phyloP scores from a whole-genome alignment of 495 filamentous ascomycete genomes.

The Hyaloscypha bicolor region DNA sequence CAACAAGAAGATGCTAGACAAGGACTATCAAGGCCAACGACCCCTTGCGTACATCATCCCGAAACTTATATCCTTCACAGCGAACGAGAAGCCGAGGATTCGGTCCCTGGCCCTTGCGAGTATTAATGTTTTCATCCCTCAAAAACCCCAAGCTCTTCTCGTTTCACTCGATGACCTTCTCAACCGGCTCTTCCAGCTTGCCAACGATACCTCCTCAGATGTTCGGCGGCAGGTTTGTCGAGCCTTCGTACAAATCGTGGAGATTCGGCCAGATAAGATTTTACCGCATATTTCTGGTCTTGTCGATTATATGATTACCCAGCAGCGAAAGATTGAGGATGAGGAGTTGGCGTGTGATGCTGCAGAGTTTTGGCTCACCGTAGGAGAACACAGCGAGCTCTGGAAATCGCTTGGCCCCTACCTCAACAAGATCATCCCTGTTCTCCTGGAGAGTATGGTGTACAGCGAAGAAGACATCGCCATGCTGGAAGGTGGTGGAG shows the following conservation, averaged over 20 bases:
- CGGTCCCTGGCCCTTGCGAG: conserved; percentile 75
- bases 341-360: conserved; percentile 92
- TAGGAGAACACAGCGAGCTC: conserved; percentile 82
- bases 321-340: conserved; percentile 82
- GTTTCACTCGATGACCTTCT: conserved; percentile 77
- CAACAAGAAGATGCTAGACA: conserved; percentile 83
- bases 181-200: conserved; percentile 77
- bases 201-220: conserved; percentile 72
- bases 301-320: conserved; percentile 88
- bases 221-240: conserved; percentile 91
- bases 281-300: conserved; percentile 85
- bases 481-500: conserved; percentile 75
- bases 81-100: conserved; percentile 71
- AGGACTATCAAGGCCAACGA: conserved; percentile 81
- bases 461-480: conserved; percentile 93
- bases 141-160: conserved; percentile 75
- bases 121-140: conserved; percentile 89
- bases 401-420: conserved; percentile 73
- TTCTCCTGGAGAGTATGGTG: conserved; percentile 92
- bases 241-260: conserved; percentile 88
- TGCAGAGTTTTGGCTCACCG: conserved; percentile 95
- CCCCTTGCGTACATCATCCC: conserved; percentile 89
- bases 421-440: conserved; percentile 83
- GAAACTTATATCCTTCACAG: conserved; percentile 84
- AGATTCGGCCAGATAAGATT: conserved; percentile 87